phyloP scores from a whole-genome alignment of 164 flowering plant species.

The Berberis vulgaris region DNA sequence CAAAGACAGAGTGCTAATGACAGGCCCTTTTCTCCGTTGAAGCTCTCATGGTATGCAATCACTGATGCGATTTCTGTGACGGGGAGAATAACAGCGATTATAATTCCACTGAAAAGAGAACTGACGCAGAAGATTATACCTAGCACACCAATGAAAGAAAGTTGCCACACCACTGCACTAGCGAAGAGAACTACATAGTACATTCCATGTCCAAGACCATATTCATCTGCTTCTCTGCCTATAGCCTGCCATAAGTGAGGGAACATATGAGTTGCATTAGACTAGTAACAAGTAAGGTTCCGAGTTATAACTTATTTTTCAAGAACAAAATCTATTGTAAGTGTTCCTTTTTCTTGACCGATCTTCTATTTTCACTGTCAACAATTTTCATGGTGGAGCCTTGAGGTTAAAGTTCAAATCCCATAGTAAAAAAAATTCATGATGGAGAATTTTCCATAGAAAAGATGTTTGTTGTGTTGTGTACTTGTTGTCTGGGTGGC shows the following conservation, averaged over 20 bases:
- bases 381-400: background rate
- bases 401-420: background rate
- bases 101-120: conserved; percentile 8
- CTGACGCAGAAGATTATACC: conserved; percentile 8
- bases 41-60: background rate
- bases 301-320: too few species aligned
- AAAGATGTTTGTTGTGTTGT: too few species aligned
- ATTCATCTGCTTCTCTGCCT: conserved; percentile 12
- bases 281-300: too few species aligned
- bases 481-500: too few species aligned
- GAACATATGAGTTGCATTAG: too few species aligned
- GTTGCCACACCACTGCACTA: conserved; percentile 1
- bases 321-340: too few species aligned
- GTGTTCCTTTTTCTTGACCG: too few species aligned
- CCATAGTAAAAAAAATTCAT: too few species aligned
- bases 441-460: too few species aligned
- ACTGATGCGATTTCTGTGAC: background rate
- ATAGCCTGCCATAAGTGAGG: background rate
- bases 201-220: conserved; percentile 8
- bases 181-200: conserved; percentile 5
- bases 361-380: too few species aligned
- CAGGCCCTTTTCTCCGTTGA: conserved; percentile 15
- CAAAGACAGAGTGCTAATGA: conserved; percentile 16
- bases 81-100: background rate
- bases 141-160: background rate